Base-by-base conservation (phyloP, 305 asterid genomes). In the Fraxinus platypoda region DNA sequence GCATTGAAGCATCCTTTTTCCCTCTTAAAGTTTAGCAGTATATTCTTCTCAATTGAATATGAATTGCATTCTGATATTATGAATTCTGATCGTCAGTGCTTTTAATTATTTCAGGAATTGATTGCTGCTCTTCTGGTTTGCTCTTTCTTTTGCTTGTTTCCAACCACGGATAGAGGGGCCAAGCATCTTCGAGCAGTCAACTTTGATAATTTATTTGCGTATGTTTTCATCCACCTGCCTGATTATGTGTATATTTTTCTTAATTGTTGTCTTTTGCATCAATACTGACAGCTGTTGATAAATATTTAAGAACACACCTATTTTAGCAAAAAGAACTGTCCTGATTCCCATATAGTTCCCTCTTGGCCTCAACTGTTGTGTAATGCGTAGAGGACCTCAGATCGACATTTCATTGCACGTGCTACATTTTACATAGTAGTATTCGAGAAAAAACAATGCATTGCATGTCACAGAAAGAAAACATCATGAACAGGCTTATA, bases 111-210 rank as follows among this genome's bases (percentile, higher is more conserved):
- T 81, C 94, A 95, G 98, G 99, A 93, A 83, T 88, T 94, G 92
- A 87, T 92, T 75, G 99, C 94, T 62, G 95, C 97, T 84, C 92
- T 94, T 83, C 94, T 95, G 82, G 90, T 82, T 38, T 94, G 99
- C 89, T 83, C 98, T 78, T 91, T 94, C 83, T 94, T 95, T 90
- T 91, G 96, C 90, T 85, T 95, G 90, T 95, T 91, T 87, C 98
- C 97, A 30, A 80, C 89, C 81, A 83, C 84, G 80, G 74, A 89
- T 83, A 89, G 98, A 91, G 89, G 90, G 86, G 87, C 90, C 89
- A 84, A 89, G 70, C 85, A 85, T 89, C 99, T 94, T 78, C 95
- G 85, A 80, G 78, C 81, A 73, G 89, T 94, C 92, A 95, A 93
- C 95, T 92, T 95, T 79, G 94, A 90, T 79, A 52, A 73, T 81